Percentiles rank a stretch among this genome's conserved stretches.
phyloP scores from a whole-genome alignment of 148 eudicot genomes.

The Fagopyrum homotropicum region DNA sequence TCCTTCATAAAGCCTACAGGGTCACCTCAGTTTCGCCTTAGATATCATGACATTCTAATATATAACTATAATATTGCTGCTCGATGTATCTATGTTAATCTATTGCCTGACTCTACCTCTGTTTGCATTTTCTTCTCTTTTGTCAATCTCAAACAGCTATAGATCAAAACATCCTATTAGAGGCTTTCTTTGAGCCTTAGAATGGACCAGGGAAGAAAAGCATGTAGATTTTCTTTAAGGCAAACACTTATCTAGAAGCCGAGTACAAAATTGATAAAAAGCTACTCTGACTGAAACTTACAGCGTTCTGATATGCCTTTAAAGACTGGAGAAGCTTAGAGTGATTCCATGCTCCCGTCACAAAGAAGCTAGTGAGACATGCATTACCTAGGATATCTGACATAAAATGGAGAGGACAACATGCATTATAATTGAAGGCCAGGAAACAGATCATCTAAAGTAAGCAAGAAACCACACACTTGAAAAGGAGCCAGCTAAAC shows the following conservation, averaged over 20 bases:
- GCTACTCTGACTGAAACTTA: constrained; percentile 31
- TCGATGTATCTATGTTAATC: background rate
- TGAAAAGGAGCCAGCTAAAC: constrained; percentile 8
- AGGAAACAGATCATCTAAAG: background rate
- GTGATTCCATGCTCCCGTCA: constrained; percentile 83
- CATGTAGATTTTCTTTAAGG: background rate
- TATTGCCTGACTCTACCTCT: background rate
- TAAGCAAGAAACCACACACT: background rate
- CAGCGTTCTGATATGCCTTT: constrained; percentile 94
- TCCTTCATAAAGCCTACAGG: constrained; percentile 7
- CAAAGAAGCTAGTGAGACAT: constrained; percentile 84
- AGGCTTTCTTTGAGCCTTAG: background rate
- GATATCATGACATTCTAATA: background rate
- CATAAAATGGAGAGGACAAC: background rate
- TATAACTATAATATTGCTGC: background rate
- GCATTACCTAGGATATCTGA: constrained; percentile 96
- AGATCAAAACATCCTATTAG: background rate
- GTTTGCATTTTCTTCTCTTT: background rate
- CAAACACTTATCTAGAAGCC: background rate
- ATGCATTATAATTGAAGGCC: constrained; percentile 3
- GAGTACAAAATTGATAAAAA: background rate
- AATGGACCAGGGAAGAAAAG: background rate
- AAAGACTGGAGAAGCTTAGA: constrained; percentile 69
- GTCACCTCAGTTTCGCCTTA: background rate
- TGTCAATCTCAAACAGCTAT: background rate